Evolutionary conservation across 768 basidiomycete genomes (phyloP).

Genomic region (Mycena polygramma): DNA sequence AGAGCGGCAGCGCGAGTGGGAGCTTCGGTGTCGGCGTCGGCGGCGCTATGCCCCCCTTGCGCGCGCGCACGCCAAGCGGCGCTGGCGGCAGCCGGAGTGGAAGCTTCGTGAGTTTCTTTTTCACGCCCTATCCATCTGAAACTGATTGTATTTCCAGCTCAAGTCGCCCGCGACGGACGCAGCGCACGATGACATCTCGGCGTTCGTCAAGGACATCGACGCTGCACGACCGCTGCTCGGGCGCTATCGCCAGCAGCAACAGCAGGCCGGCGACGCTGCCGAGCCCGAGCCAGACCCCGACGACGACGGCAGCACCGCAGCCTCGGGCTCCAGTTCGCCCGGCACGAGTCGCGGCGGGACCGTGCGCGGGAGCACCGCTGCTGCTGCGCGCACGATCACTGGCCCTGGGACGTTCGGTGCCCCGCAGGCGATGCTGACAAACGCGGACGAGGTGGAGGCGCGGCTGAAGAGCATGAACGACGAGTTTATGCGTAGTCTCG

Average conservation of each 20-base stretch:
- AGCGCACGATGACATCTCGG: constrained; percentile 76
- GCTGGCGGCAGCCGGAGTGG: constrained; percentile 32
- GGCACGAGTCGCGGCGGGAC: constrained; percentile 30
- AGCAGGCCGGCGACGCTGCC: no score
- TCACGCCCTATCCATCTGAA: background rate
- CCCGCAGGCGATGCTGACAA: constrained; percentile 68
- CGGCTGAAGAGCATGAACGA: constrained; percentile 76
- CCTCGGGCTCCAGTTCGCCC: no score
- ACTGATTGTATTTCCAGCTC: background rate
- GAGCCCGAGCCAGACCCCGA: constrained; percentile 16
- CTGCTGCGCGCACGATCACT: no score
- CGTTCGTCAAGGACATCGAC: constrained; percentile 84
- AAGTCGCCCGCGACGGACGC: constrained; percentile 20
- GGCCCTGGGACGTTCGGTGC: no score
- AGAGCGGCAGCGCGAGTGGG: no score
- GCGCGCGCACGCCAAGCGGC: background rate
- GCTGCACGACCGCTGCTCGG: constrained; percentile 73
- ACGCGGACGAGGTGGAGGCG: constrained; percentile 75
- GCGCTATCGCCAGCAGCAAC: constrained; percentile 44
- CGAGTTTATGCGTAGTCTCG: constrained; percentile 72
- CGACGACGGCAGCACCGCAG: no score
- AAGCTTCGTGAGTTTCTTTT: constrained; percentile 29
- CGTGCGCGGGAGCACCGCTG: background rate
- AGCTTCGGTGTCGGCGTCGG: no score
- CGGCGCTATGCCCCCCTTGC: no score